A percentile compares a stretch with the other conserved stretches of the same genome.
phyloP scores from a whole-genome alignment of 495 filamentous ascomycete species.

The Talaromyces trachyspermus region DNA sequence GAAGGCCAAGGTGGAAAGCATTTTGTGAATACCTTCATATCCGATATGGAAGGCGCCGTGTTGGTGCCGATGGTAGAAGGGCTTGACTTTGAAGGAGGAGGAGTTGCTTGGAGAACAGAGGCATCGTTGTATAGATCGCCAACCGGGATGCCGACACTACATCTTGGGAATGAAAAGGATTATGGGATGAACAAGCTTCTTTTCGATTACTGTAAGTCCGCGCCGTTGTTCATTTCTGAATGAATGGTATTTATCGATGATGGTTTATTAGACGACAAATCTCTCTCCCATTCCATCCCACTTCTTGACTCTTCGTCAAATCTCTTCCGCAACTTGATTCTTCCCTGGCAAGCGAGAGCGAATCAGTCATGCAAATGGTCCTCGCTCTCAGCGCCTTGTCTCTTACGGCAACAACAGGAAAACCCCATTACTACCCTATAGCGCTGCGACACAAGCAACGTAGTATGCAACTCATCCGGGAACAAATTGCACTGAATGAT shows the following conservation, averaged over 20 bases:
- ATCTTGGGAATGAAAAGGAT: background rate
- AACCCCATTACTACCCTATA: background rate
- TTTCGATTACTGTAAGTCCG: constrained; percentile 5
- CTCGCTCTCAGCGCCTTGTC: constrained; percentile 4
- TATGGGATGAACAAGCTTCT: background rate
- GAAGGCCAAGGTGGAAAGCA: constrained; percentile 2
- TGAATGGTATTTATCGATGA: background rate
- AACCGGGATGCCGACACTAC: background rate
- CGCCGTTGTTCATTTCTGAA: background rate
- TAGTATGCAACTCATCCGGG: constrained; percentile 3
- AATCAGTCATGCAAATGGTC: constrained; percentile 7
- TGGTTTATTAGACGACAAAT: background rate
- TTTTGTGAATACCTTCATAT: constrained; percentile 6
- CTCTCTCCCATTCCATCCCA: constrained; percentile 4
- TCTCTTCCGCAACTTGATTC: constrained; percentile 4
- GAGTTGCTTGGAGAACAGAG: background rate
- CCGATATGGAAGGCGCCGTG: background rate
- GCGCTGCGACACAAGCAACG: constrained; percentile 8
- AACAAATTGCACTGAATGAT: constrained; percentile 2
- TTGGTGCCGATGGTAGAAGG: constrained; percentile 1
- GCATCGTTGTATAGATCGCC: background rate
- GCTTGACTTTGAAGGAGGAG: background rate
- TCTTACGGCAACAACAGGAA: constrained; percentile 4
- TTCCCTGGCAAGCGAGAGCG: constrained; percentile 1
- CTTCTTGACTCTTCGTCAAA: constrained; percentile 4